Evolutionary conservation across 2,329 filamentous ascomycete species (phyloP), one percentile per base, ranked within the genome.

Genomic region (Xylariales sp.): DNA sequence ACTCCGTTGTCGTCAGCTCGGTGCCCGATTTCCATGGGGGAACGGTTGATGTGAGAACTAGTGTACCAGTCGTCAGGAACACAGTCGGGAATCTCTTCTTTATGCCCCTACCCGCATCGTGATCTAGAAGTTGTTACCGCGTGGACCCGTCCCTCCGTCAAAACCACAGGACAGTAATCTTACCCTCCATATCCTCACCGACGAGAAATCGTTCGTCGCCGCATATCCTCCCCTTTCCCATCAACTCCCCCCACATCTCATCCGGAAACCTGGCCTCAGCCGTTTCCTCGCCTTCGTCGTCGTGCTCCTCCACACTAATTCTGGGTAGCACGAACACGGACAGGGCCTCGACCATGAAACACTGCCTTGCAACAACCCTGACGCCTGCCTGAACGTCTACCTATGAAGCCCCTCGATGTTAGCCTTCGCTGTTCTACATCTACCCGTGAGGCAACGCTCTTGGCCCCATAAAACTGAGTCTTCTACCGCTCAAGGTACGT

Each of bases 121-220:
- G n/a, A n/a, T n/a, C n/a, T n/a, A n/a, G n/a, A n/a, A n/a, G n/a
- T n/a, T n/a, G n/a, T n/a, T n/a, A n/a, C n/a, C n/a, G n/a, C n/a
- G n/a, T n/a, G n/a, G n/a, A n/a, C n/a, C 22, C 21, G 22, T 6
- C 7, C 11, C 11, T 20, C 5, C 4, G 28, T 40, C 20, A 40
- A 21, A 40, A 40, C 5, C 29, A 28, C 20, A 40, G n/a, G 3
- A 83, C 59, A 1, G 76, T 74, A 33, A 83, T 55, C 45, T 69
- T 65, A 22, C 73, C 66, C 7, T 63, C 53, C 2, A 49, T 47
- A 52, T 78, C 78, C 59, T 82, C 74, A 0, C 80, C 79, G 9
- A 83, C 57, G n/a, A 83, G 40, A 69, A 78, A 82, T 41, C 75
- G 60, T 56, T 83, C 79, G 46, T 80, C 75, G 2, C 78, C 80